Base-by-base conservation (phyloP, 345 rosid genomes). In the Schrenkiella parvula region DNA sequence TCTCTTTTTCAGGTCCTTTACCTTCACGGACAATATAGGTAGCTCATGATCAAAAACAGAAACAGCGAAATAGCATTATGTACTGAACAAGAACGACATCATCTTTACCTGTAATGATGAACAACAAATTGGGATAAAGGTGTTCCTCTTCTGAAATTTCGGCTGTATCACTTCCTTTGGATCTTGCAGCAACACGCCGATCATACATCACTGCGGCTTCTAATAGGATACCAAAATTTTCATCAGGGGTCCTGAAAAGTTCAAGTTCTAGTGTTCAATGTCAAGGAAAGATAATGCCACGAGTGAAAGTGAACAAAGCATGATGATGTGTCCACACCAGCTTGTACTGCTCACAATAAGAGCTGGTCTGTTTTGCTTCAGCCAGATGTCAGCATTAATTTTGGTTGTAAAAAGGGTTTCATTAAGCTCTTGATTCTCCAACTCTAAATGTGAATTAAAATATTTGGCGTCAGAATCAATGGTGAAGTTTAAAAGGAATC, bases 131-230 rank as follows among this genome's bases (percentile, higher is more conserved):
- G n/a, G 98, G 99, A 66, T 84, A 91, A 56, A 73, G 51, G 75
- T 51, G 80, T 44, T 83, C 71, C 75, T 77, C 84, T 67, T 82
- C 90, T 48, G 78, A 66, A 56, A 85, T 76, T 59, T 87, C 87
- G 51, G 79, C 84, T 48, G 82, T 81, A 63, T 89, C 87, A 18
- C 86, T 84, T 82, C 84, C 93, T 74, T 84, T 78, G 37, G 86
- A 73, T 43, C 89, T 81, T 39, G 98, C 97, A 64, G 88, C 91
- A 77, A 91, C 99, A 34, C 95, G 90, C 55, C 95, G 88, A 69
- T 95, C 96, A 83, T 91, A 95, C 95, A 91, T 86, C 19, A 95
- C 90, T 18, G 98, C 97, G 60, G 99, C 99, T 84, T 95, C 96
- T 67, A 95, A 77, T 47, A 95, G 90, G 66, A 95, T 84, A 74